Base-by-base conservation (phyloP, 2,329 filamentous ascomycete genomes). In the Raffaelea deltoideospora region DNA sequence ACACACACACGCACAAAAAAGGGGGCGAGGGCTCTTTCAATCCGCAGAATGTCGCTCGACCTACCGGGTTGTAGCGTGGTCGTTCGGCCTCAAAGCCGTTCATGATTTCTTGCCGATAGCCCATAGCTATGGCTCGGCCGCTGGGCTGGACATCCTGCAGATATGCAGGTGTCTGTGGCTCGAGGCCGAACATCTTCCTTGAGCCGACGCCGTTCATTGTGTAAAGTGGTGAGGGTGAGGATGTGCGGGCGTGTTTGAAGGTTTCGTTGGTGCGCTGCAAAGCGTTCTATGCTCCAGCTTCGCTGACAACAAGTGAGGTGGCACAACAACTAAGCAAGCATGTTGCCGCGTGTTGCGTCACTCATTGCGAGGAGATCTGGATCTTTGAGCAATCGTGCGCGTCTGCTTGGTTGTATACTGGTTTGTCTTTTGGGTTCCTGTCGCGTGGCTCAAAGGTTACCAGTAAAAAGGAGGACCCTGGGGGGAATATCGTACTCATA, bases 51-150 rank as follows among this genome's bases (percentile, higher is more conserved):
- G 19, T 14, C 10, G 20, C 18, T 37, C n/a, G 18, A 43, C 44
- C 33, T 20, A 79, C 75, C 40, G 68, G 64, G 53, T 75, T 72
- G 47, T 64, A 71, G 40, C 63, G 64, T 30, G 69, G 61, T 42
- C 58, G 65, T 33, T 72, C 66, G 41, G 59, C 61, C 47, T 68
- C 64, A 45, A 71, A 71, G 9, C 65, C 64, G 43, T 64, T 65
- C 37, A 69, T 49, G 37, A 68, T 62, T 41, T 74, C 69, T 34
- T 59, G 60, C 34, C 64, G 63, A 52, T 79, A 80, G 31, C 69
- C 71, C 37, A 78, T 67, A 35, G 72, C 60, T 39, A 76, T 58
- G 17, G 60, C 59, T 47, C 66, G 70, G 35, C 58, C 59, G 31
- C 56, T 63, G 28, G 62, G 60, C 35, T 49, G 51, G 36, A 56